These are phyloP conservation scores for Apiospora phragmitis DNA, from an alignment of 2,329 filamentous ascomycete species.

Conservation along the genomic window DNA sequence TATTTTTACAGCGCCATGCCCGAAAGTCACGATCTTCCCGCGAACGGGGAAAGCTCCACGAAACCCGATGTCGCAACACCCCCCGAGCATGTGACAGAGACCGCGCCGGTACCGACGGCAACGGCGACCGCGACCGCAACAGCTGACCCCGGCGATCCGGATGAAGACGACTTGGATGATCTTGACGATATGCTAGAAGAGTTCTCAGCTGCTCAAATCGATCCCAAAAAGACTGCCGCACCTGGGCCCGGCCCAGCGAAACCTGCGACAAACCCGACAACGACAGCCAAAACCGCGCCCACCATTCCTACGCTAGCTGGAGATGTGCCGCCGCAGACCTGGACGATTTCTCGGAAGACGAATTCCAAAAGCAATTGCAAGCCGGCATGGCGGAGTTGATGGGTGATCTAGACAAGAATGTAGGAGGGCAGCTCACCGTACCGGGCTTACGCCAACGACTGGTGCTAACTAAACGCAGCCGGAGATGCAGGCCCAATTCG, in stretches of 20 bases:
- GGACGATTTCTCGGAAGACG: slow-evolving; percentile 64
- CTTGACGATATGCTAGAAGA: slow-evolving; percentile 94
- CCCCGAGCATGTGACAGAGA: slow-evolving; percentile 11
- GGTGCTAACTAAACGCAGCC: slow-evolving; percentile 39
- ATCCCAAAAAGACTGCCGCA: slow-evolving; percentile 41
- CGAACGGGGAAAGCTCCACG: neutral
- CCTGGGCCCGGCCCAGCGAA: slow-evolving; percentile 22
- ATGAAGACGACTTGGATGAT: slow-evolving; percentile 90
- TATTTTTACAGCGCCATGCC: neutral
- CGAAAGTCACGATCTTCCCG: neutral
- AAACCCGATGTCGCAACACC: neutral
- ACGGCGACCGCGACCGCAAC: neutral
- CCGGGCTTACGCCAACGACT: neutral
- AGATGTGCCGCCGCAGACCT: slow-evolving; percentile 31
- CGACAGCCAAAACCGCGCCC: slow-evolving; percentile 9
- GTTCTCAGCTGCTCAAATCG: slow-evolving; percentile 69
- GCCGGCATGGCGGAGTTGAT: slow-evolving; percentile 85
- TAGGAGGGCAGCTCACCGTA: slow-evolving; percentile 32
- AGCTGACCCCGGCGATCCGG: slow-evolving; percentile 60
- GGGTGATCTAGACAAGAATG: slow-evolving; percentile 63
- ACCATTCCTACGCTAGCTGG: slow-evolving; percentile 18
- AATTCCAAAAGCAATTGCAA: slow-evolving; percentile 84
- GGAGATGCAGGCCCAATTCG: slow-evolving; percentile 78
- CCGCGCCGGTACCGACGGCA: neutral
- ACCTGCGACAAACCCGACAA: slow-evolving; percentile 21